Conservation (phyloP, 2,329 filamentous ascomycete species). For the Fusarium subtropicale region DNA sequence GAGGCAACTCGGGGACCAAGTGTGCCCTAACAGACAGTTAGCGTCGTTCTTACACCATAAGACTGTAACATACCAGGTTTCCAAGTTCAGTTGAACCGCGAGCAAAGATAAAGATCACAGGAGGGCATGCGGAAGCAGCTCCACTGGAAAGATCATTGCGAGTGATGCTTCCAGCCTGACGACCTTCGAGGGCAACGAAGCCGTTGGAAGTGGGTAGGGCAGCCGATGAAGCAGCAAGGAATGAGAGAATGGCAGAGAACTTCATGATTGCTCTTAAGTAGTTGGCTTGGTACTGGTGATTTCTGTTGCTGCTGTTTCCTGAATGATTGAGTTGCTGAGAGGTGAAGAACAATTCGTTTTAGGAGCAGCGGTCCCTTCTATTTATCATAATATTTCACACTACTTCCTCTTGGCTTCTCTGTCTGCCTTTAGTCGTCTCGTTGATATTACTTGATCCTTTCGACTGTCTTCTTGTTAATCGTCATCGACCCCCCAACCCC, state of each 20-base stretch:
- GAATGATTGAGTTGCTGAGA: constrained; percentile 4
- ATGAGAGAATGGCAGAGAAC: constrained; percentile 21
- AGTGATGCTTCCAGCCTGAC: constrained; percentile 31
- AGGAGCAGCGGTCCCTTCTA: not conserved
- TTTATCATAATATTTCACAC: constrained; percentile 1
- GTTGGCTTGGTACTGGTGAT: not conserved
- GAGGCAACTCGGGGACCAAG: constrained; percentile 48
- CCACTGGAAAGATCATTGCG: constrained; percentile 49
- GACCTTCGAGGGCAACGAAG: constrained; percentile 19
- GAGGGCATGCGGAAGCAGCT: constrained; percentile 48
- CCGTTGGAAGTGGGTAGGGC: constrained; percentile 12
- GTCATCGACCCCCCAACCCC: not conserved
- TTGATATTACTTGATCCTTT: not conserved
- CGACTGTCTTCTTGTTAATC: not conserved
- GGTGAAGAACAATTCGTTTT: not conserved
- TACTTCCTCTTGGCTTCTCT: not conserved
- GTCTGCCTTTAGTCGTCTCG: fast-evolving
- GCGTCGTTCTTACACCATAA: fast-evolving
- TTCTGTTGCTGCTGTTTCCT: not conserved
- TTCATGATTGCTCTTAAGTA: constrained; percentile 23
- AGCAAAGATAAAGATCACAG: constrained; percentile 55
- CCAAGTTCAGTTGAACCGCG: constrained; percentile 54
- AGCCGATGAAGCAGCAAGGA: constrained; percentile 22
- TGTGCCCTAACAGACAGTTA: constrained; percentile 37
- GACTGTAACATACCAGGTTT: constrained; percentile 49